A percentile compares a stretch with the other conserved stretches of the same genome.
phyloP scores from a whole-genome alignment of 1,139 yeast genomes.

The Taphrina communis region DNA sequence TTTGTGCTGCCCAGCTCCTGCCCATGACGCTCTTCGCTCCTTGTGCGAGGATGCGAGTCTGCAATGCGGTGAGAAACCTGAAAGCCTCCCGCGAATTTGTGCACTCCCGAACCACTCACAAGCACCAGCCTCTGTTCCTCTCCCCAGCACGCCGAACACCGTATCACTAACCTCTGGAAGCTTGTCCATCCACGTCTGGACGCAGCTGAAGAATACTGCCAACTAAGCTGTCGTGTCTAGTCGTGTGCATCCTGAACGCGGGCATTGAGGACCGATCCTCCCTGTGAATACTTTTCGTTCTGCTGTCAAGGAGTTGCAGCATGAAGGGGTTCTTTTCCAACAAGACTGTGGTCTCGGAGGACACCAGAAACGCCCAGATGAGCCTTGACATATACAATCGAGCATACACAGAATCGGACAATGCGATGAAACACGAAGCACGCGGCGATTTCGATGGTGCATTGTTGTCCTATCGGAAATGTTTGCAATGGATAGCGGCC shows the following conservation, averaged over 20 bases:
- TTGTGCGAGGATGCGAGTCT: neutral
- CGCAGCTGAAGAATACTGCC: neutral
- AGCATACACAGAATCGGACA: slow-evolving; percentile 38
- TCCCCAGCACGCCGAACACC: neutral
- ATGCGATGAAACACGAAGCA: slow-evolving; percentile 40
- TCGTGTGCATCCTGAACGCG: no score
- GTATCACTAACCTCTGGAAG: no score
- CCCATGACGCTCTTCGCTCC: neutral
- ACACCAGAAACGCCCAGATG: slow-evolving; percentile 37
- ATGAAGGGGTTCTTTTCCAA: slow-evolving; percentile 36
- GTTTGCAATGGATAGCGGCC: slow-evolving; percentile 39
- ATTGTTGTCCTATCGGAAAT: slow-evolving; percentile 31
- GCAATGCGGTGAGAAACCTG: neutral
- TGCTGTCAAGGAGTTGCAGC: neutral
- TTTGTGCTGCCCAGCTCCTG: neutral
- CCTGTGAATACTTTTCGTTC: neutral
- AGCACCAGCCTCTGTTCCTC: slow-evolving; percentile 10
- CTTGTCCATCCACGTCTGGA: no score
- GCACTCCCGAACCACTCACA: slow-evolving; percentile 1
- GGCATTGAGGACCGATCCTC: neutral
- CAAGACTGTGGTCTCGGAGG: slow-evolving; percentile 24
- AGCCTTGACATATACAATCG: slow-evolving; percentile 38
- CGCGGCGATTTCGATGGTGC: slow-evolving; percentile 38
- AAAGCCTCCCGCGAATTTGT: slow-evolving; percentile 3
- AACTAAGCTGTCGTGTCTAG: neutral